Conservation (phyloP, 768 basidiomycete genomes). For the Tricholoma furcatifolium region DNA sequence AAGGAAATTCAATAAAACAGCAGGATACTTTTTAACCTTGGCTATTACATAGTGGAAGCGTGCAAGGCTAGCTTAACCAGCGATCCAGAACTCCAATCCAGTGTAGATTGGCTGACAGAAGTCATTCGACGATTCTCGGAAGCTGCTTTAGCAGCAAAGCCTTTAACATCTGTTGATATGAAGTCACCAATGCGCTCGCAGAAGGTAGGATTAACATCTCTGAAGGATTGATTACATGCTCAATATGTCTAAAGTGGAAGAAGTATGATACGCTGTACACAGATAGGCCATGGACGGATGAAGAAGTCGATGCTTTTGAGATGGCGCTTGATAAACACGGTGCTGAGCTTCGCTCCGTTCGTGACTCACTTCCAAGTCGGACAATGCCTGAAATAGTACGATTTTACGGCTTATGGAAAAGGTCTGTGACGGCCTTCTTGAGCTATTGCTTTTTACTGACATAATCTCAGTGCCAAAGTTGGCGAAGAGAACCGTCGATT, state of each 20-base stretch:
- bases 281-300: conserved; percentile 69
- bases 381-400: conserved; percentile 77
- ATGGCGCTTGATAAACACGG: conserved; percentile 71
- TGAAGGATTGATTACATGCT: neutral
- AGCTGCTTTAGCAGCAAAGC: conserved; percentile 54
- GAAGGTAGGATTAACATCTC: conserved; percentile 47
- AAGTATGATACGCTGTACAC: conserved; percentile 59
- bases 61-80: conserved; percentile 57
- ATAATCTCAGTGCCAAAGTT: conserved; percentile 52
- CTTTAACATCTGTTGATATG: conserved; percentile 65
- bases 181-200: conserved; percentile 52
- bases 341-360: conserved; percentile 76
- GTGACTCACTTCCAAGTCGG: conserved; percentile 70
- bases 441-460: neutral
- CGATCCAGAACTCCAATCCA: conserved; percentile 49
- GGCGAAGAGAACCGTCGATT: conserved; percentile 65
- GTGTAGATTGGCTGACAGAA: conserved; percentile 84
- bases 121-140: conserved; percentile 70
- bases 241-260: conserved; percentile 59
- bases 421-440: conserved; percentile 35
- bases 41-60: conserved; percentile 53
- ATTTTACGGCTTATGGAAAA: conserved; percentile 87
- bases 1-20: neutral
- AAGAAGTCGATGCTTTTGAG: conserved; percentile 74
- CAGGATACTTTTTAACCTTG: neutral